Percentiles rank a stretch among this genome's conserved stretches.
Evolutionary conservation across 495 filamentous ascomycete genomes (phyloP).

Genomic region (Penicillium angulare): DNA sequence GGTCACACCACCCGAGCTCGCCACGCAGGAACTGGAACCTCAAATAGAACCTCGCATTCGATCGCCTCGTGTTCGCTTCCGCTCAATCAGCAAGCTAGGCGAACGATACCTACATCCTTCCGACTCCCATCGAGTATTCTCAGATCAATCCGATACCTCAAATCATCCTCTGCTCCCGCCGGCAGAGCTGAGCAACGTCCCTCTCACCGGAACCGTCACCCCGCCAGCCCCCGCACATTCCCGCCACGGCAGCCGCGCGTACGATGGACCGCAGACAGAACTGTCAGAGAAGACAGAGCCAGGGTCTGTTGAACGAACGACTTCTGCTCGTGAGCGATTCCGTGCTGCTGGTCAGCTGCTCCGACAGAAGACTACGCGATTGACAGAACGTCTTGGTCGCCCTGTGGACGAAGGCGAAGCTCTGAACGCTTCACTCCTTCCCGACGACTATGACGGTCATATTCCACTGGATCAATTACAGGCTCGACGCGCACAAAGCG

Average conservation of each 20-base stretch:
- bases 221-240: constrained; percentile 26
- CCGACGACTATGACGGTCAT: constrained; percentile 33
- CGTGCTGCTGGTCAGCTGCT: constrained; percentile 35
- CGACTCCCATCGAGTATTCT: constrained; percentile 4
- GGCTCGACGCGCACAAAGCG: constrained; percentile 19
- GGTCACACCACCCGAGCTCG: background rate
- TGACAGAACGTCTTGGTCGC: constrained; percentile 40
- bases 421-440: constrained; percentile 31
- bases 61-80: constrained; percentile 26
- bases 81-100: constrained; percentile 20
- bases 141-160: constrained; percentile 8
- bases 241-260: constrained; percentile 10
- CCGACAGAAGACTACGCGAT: constrained; percentile 32
- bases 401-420: constrained; percentile 39
- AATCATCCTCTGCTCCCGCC: constrained; percentile 20
- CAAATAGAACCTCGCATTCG: constrained; percentile 6
- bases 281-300: constrained; percentile 11
- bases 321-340: constrained; percentile 29
- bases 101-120: constrained; percentile 8
- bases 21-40: background rate
- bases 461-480: constrained; percentile 22
- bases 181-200: constrained; percentile 13
- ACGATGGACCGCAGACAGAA: background rate
- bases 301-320: constrained; percentile 13
- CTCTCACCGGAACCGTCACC: constrained; percentile 26